Evolutionary conservation across 2,329 filamentous ascomycete genomes (phyloP).

Genomic region (Boeremia lycopersici): DNA sequence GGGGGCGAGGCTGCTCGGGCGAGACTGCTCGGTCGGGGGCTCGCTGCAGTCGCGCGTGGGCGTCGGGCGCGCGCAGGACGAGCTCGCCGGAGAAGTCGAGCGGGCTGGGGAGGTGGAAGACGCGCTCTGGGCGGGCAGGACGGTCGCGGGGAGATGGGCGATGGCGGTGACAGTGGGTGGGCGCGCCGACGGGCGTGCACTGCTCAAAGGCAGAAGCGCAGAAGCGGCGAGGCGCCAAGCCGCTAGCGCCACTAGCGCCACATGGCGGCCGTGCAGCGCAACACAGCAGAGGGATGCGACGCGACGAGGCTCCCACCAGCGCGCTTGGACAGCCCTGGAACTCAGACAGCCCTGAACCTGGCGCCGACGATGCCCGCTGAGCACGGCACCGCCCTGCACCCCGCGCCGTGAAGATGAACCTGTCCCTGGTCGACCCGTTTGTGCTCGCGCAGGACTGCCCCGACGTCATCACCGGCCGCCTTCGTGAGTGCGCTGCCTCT

Average conservation of each 20-base stretch:
- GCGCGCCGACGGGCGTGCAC: slow-evolving; percentile 22
- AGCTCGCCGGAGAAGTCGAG: slow-evolving; percentile 35
- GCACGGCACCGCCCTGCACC: slow-evolving; percentile 17
- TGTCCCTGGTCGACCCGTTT: slow-evolving; percentile 74
- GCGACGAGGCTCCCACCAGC: slow-evolving; percentile 4
- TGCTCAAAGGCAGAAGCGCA: slow-evolving; percentile 16
- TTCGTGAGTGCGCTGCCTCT: slow-evolving; percentile 62
- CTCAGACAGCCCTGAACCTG: no score
- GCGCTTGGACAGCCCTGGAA: slow-evolving; percentile 17
- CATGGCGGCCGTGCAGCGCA: slow-evolving; percentile 1
- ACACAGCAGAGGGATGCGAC: slow-evolving; percentile 1
- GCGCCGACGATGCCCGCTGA: slow-evolving; percentile 28
- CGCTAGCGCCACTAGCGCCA: slow-evolving; percentile 1
- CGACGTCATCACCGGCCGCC: slow-evolving; percentile 84
- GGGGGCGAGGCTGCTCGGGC: slow-evolving; percentile 39
- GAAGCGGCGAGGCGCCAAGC: slow-evolving; percentile 5
- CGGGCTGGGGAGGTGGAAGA: slow-evolving; percentile 32
- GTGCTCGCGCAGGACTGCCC: slow-evolving; percentile 82
- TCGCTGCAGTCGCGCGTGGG: slow-evolving; percentile 36
- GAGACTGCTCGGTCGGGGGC: slow-evolving; percentile 39
- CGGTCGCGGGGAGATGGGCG: slow-evolving; percentile 40
- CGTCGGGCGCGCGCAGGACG: slow-evolving; percentile 31
- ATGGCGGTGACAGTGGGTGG: slow-evolving; percentile 33
- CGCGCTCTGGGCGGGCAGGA: slow-evolving; percentile 42
- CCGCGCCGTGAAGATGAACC: slow-evolving; percentile 62